Conservation (phyloP, 2,329 filamentous ascomycete species). For the Neopestalotiopsis rosae region DNA sequence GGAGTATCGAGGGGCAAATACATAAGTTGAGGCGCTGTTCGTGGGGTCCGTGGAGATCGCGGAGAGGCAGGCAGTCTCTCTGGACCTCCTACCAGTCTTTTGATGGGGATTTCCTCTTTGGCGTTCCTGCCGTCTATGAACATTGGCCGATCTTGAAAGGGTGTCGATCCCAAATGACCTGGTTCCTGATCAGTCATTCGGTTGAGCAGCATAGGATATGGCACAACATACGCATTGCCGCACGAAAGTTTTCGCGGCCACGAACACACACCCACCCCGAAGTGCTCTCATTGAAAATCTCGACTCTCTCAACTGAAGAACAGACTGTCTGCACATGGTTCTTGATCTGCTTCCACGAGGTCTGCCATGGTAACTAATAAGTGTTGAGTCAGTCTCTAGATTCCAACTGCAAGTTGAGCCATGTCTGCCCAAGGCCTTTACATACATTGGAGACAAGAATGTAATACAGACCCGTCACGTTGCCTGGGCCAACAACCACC, state of each 20-base stretch:
- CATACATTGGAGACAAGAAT: constrained; percentile 45
- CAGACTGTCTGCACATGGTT: constrained; percentile 51
- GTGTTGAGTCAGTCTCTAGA: constrained; percentile 18
- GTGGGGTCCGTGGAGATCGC: constrained; percentile 27
- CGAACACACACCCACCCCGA: no score
- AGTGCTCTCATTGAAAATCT: constrained; percentile 53
- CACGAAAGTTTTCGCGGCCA: constrained; percentile 52
- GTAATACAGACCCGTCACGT: constrained; percentile 42
- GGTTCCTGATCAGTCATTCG: constrained; percentile 22
- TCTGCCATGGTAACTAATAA: constrained; percentile 52
- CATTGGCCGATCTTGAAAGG: constrained; percentile 49
- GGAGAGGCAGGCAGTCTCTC: constrained; percentile 22
- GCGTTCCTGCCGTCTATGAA: constrained; percentile 50
- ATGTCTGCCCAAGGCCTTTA: constrained; percentile 17
- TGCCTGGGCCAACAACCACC: constrained; percentile 38
- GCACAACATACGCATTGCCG: constrained; percentile 47
- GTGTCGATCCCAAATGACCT: constrained; percentile 46
- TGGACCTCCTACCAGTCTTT: constrained; percentile 29
- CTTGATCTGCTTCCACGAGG: constrained; percentile 54
- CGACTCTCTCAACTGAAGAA: constrained; percentile 49
- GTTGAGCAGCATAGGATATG: background rate
- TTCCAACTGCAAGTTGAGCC: background rate
- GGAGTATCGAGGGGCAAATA: constrained; percentile 26
- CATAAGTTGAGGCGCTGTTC: constrained; percentile 23
- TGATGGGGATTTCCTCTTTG: constrained; percentile 45